Percentiles rank a stretch among this genome's conserved stretches.
Evolutionary conservation across 768 basidiomycete genomes (phyloP).

Genomic region (Hygrophorus russula): DNA sequence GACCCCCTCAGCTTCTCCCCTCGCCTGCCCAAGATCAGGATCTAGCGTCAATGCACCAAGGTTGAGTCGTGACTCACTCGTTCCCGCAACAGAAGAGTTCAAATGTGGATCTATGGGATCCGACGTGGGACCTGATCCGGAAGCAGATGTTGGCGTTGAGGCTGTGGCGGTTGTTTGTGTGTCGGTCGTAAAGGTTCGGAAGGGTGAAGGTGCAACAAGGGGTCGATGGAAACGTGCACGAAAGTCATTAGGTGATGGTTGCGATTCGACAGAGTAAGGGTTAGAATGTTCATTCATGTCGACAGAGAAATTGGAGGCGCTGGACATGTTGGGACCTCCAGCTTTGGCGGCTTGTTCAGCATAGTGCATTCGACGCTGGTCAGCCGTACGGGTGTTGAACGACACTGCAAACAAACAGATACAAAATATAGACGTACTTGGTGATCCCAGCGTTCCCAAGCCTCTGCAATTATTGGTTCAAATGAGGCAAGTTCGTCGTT

Average conservation of each 20-base stretch:
- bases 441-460: conserved; percentile 82
- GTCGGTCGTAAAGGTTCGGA: conserved; percentile 21
- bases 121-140: conserved; percentile 15
- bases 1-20: conserved; percentile 6
- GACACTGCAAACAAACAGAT: conserved; percentile 2
- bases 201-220: conserved; percentile 50
- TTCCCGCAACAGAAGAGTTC: conserved; percentile 4
- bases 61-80: conserved; percentile 7
- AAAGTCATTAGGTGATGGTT: conserved; percentile 35
- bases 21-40: conserved; percentile 9
- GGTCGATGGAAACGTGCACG: conserved; percentile 57
- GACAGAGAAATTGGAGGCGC: conserved; percentile 14
- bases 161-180: conserved; percentile 8
- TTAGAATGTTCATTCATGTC: conserved; percentile 11
- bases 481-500: conserved; percentile 70
- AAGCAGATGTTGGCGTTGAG: conserved; percentile 18
- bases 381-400: conserved; percentile 1
- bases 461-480: conserved; percentile 72
- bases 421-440: conserved; percentile 36
- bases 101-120: conserved; percentile 28
- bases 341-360: conserved; percentile 24
- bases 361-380: conserved; percentile 30
- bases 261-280: conserved; percentile 14
- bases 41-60: conserved; percentile 1
- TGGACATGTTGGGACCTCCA: conserved; percentile 17